Evolutionary conservation across 352 stramenopile genomes (phyloP).

Genomic region (Globisporangium spiculum): DNA sequence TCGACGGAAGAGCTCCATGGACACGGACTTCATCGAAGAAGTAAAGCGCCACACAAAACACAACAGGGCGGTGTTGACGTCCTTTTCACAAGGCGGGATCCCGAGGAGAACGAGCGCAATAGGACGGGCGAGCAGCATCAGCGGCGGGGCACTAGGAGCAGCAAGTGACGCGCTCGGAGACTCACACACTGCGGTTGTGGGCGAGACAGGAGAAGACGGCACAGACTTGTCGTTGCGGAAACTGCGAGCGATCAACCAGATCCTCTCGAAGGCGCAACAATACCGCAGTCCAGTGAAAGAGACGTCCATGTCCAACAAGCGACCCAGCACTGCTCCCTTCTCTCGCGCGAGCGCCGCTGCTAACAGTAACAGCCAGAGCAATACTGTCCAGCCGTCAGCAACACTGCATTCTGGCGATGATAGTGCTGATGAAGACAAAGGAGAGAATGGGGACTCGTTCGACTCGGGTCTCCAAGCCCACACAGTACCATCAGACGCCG

Average conservation of each 20-base stretch:
- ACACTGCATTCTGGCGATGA: background rate
- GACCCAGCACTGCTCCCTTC: conserved; percentile 9
- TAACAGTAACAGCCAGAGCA: background rate
- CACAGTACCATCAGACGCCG: background rate
- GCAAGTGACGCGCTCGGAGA: background rate
- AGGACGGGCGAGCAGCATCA: background rate
- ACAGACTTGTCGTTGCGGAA: conserved; percentile 32
- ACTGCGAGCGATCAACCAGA: conserved; percentile 59
- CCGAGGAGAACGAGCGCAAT: background rate
- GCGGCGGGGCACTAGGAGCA: background rate
- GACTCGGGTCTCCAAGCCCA: background rate
- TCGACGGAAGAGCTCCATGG: conserved; percentile 37
- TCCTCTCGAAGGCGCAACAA: conserved; percentile 48
- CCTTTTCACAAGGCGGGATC: background rate
- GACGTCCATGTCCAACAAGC: background rate
- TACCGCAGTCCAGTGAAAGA: conserved; percentile 18
- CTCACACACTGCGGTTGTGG: background rate
- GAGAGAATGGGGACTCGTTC: conserved; percentile 3
- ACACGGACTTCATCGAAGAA: conserved; percentile 49
- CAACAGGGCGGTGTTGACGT: conserved; percentile 9
- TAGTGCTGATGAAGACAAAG: background rate
- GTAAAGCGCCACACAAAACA: conserved; percentile 32
- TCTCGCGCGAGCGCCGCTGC: background rate
- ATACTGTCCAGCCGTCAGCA: background rate
- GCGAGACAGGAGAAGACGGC: conserved; percentile 1